Percentiles rank a stretch among this genome's conserved stretches.
phyloP scores from a whole-genome alignment of 2,329 filamentous ascomycete genomes.

The Colletotrichum cereale region DNA sequence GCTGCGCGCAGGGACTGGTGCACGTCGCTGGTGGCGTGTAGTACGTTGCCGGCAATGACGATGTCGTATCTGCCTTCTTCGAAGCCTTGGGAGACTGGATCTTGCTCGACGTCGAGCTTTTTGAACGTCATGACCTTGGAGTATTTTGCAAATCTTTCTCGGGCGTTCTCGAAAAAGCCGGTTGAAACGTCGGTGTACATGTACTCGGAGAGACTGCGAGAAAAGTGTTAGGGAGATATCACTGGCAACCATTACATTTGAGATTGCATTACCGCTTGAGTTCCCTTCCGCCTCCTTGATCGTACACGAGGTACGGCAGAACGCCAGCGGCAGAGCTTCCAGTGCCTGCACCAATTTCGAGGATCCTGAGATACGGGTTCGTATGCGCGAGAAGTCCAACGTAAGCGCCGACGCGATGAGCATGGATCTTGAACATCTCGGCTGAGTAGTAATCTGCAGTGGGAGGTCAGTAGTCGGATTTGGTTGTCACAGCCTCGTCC shows the following conservation, averaged over 20 bases:
- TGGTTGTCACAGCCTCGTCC: no score
- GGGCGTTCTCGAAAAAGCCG: no score
- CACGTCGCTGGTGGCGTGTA: conserved; percentile 48
- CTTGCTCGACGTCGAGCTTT: conserved; percentile 49
- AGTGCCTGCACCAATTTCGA: conserved; percentile 54
- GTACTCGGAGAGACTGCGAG: no score
- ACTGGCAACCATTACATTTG: no score
- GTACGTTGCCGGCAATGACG: conserved; percentile 49
- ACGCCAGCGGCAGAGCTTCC: no score
- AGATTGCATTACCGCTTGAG: no score
- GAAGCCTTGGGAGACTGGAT: conserved; percentile 50
- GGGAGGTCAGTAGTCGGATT: no score
- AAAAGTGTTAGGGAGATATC: no score
- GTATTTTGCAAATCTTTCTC: no score
- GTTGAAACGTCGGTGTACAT: no score
- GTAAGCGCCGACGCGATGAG: conserved; percentile 9
- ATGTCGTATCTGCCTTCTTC: conserved; percentile 49
- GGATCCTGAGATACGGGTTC: conserved; percentile 47
- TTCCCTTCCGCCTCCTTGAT: no score
- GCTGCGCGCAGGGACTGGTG: conserved; percentile 41
- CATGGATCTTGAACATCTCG: conserved; percentile 11
- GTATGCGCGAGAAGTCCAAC: conserved; percentile 43
- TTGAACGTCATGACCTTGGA: conserved; percentile 43
- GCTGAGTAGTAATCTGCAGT: conserved; percentile 9
- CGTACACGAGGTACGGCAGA: no score